phyloP scores from a whole-genome alignment of 2,329 filamentous ascomycete species.

The Exophiala lecanii-corni region DNA sequence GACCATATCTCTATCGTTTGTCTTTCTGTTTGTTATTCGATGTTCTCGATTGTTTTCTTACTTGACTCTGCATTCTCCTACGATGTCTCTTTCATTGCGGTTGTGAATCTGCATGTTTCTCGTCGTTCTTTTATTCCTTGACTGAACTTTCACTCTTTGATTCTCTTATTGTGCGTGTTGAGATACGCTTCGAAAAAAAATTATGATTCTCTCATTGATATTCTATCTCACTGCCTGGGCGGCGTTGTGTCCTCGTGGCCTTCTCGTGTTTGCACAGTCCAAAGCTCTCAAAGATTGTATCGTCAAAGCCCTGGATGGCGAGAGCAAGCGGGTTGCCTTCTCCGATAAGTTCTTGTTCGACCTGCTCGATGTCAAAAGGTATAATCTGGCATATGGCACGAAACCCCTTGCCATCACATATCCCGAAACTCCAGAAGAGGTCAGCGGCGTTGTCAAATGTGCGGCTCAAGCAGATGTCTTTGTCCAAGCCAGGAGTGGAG shows the following conservation, averaged over 20 bases:
- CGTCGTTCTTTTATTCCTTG: no score
- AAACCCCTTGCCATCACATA: slow-evolving; percentile 33
- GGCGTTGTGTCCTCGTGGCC: not conserved
- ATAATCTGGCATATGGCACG: slow-evolving; percentile 31
- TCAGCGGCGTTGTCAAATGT: slow-evolving; percentile 45
- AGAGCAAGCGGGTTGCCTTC: slow-evolving; percentile 2
- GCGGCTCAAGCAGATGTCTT: slow-evolving; percentile 40
- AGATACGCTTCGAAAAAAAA: no score
- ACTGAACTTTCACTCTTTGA: no score
- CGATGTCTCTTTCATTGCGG: no score
- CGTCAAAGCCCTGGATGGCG: slow-evolving; percentile 2
- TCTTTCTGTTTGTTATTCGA: no score
- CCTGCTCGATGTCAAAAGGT: slow-evolving; percentile 8
- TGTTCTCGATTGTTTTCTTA: no score
- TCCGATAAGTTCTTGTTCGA: slow-evolving; percentile 5
- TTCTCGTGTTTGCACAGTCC: not conserved
- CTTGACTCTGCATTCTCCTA: no score
- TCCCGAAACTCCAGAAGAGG: slow-evolving; percentile 35
- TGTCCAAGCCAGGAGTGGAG: slow-evolving; percentile 50
- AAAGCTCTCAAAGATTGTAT: slow-evolving; percentile 1
- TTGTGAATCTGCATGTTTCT: no score
- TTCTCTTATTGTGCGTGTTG: no score
- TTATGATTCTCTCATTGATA: no score
- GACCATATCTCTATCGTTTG: no score
- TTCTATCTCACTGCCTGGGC: not conserved